A percentile compares a stretch with the other conserved stretches of the same genome.
These are phyloP conservation scores for Triticum aestivum DNA, from an alignment of 176 grass and related monocot genomes.

Conservation along the genomic window DNA sequence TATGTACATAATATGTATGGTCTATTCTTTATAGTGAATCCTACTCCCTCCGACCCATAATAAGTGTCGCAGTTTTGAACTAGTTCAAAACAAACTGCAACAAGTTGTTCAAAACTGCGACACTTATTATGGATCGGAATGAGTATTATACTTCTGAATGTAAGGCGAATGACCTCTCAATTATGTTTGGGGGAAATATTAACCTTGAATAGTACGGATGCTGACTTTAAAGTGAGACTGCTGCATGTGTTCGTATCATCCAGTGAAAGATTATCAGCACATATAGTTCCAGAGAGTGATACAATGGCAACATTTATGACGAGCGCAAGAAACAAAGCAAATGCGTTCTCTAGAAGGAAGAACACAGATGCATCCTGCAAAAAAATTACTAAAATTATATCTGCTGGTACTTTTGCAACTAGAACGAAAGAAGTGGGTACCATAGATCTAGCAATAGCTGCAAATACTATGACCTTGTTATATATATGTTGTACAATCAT, in stretches of 20 bases:
- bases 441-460: neutral
- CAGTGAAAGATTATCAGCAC: conserved; percentile 35
- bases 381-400: neutral
- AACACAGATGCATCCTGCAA: conserved; percentile 60
- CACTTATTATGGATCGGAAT: too few relatives aligned
- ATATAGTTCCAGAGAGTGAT: conserved; percentile 55
- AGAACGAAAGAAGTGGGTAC: neutral
- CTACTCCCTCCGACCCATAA: neutral
- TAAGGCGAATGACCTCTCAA: neutral
- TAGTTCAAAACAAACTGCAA: too few relatives aligned
- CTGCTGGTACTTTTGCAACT: neutral
- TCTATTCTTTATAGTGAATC: neutral
- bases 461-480: neutral
- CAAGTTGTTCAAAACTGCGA: too few relatives aligned
- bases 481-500: neutral
- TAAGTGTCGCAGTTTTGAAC: too few relatives aligned
- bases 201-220: conserved; percentile 72
- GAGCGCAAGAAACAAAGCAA: conserved; percentile 63
- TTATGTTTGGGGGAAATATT: neutral
- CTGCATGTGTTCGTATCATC: conserved; percentile 35
- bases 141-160: neutral
- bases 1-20: neutral
- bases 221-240: conserved; percentile 46
- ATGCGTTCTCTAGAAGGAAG: conserved; percentile 67
- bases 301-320: conserved; percentile 78